Evolutionary conservation across 495 filamentous ascomycete genomes (phyloP).

Genomic region (Neurospora africana): DNA sequence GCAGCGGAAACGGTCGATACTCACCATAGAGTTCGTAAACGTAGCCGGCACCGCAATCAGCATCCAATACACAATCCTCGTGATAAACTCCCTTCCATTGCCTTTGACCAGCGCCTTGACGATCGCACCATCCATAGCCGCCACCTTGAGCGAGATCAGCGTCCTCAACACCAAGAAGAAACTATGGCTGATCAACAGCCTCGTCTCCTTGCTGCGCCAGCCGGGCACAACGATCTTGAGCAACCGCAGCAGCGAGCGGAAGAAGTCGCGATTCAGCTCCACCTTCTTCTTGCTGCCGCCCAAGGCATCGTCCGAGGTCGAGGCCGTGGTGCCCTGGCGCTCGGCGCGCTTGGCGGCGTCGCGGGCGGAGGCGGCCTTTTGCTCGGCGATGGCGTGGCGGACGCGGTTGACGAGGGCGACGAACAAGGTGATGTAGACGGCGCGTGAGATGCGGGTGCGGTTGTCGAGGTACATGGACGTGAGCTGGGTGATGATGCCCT

Average conservation of each 20-base stretch:
- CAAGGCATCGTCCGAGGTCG: slow-evolving; percentile 28
- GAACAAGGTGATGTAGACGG: slow-evolving; percentile 85
- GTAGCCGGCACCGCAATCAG: slow-evolving; percentile 92
- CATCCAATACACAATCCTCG: slow-evolving; percentile 96
- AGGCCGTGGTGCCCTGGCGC: slow-evolving; percentile 40
- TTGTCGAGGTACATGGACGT: slow-evolving; percentile 69
- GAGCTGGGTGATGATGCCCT: slow-evolving; percentile 60
- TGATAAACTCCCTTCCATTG: slow-evolving; percentile 81
- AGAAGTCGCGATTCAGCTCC: slow-evolving; percentile 92
- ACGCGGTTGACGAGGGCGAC: slow-evolving; percentile 81
- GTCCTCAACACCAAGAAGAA: slow-evolving; percentile 76
- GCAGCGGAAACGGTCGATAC: slow-evolving; percentile 13
- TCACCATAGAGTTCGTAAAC: slow-evolving; percentile 97
- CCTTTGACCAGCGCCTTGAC: slow-evolving; percentile 87
- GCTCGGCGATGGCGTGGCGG: slow-evolving; percentile 82
- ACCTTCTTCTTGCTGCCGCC: slow-evolving; percentile 62
- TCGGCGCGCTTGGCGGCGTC: slow-evolving; percentile 53
- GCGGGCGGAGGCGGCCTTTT: slow-evolving; percentile 73
- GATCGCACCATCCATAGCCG: slow-evolving; percentile 85
- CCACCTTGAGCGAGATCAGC: slow-evolving; percentile 87
- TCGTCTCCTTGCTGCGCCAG: slow-evolving; percentile 77
- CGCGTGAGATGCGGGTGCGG: slow-evolving; percentile 81
- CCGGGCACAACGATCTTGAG: slow-evolving; percentile 83
- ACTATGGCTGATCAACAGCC: slow-evolving; percentile 75
- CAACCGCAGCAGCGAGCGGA: slow-evolving; percentile 68